These are phyloP conservation scores for Tricholomella constricta DNA, from an alignment of 768 basidiomycete genomes.

Conservation along the genomic window DNA sequence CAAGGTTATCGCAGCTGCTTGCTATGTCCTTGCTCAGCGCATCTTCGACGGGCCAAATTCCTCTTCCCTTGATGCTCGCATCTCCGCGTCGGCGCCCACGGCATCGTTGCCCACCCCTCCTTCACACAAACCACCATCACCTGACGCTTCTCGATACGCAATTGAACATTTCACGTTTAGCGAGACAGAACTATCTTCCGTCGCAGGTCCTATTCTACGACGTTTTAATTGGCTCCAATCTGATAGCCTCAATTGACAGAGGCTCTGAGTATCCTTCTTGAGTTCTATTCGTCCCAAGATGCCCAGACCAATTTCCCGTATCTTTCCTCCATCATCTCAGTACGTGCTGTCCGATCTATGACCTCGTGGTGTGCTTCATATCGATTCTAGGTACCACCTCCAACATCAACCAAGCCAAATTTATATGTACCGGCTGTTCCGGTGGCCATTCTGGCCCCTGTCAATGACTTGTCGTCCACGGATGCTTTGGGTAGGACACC, in stretches of 20 bases:
- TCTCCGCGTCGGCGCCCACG: conserved; percentile 70
- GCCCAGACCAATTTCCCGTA: conserved; percentile 46
- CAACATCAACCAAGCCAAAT: conserved; percentile 32
- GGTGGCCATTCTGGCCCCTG: conserved; percentile 13
- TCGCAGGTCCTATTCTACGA: conserved; percentile 53
- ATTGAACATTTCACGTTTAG: conserved; percentile 68
- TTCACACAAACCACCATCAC: conserved; percentile 71
- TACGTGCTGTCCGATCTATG: conserved; percentile 34
- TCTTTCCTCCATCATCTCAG: conserved; percentile 49
- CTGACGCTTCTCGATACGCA: conserved; percentile 67
- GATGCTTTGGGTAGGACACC: conserved; percentile 51
- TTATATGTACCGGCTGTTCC: conserved; percentile 20
- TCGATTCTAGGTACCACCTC: conserved; percentile 48
- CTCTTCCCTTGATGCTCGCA: conserved; percentile 71
- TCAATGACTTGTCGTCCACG: conserved; percentile 19
- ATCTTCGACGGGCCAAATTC: conserved; percentile 74
- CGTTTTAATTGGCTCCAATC: neutral
- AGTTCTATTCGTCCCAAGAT: conserved; percentile 73
- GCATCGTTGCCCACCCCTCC: conserved; percentile 82
- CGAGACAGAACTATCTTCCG: conserved; percentile 54
- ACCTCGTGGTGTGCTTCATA: conserved; percentile 6
- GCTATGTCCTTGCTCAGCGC: conserved; percentile 75
- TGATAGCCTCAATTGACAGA: conserved; percentile 42
- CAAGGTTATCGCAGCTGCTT: conserved; percentile 73
- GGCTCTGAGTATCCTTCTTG: conserved; percentile 63